Percentiles rank a stretch among this genome's conserved stretches.
Conservation (phyloP, 306 rosid species). For the Fagus sylvatica region DNA sequence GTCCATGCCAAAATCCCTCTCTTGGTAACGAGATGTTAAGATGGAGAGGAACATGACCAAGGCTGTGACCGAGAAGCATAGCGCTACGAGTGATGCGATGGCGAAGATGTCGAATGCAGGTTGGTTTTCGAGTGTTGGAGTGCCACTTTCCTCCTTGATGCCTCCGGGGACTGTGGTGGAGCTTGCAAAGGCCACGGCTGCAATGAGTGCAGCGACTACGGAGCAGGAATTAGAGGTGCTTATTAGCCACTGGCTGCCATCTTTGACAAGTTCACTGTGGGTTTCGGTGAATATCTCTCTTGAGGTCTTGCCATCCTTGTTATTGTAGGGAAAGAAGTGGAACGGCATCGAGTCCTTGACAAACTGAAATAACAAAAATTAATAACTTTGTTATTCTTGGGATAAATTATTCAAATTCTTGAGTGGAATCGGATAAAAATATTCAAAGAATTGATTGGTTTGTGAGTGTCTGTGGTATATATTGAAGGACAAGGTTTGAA, state of each 20-base stretch:
- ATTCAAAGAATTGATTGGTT: too few species aligned
- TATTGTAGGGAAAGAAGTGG: conserved; percentile 30
- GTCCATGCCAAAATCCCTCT: conserved; percentile 32
- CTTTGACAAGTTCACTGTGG: conserved; percentile 25
- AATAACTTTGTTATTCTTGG: not conserved
- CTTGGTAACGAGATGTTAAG: conserved; percentile 42
- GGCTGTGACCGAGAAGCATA: conserved; percentile 49
- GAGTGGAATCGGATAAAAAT: too few species aligned
- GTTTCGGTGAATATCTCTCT: conserved; percentile 35
- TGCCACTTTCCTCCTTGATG: not conserved
- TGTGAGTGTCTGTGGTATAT: too few species aligned
- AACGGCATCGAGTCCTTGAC: conserved; percentile 44
- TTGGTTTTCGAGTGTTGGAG: conserved; percentile 26
- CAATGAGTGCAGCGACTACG: conserved; percentile 54
- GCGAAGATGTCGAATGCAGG: conserved; percentile 42
- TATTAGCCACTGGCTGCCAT: conserved; percentile 44
- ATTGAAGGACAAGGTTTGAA: too few species aligned
- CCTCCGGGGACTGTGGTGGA: conserved; percentile 49
- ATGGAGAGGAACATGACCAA: conserved; percentile 58
- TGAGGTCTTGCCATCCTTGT: conserved; percentile 34
- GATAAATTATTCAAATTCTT: not conserved
- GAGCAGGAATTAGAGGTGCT: conserved; percentile 54
- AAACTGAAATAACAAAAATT: conserved; percentile 30
- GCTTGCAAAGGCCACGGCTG: conserved; percentile 51
- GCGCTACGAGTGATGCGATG: conserved; percentile 37